Evolutionary conservation across 129 eudicot genomes (phyloP).

Genomic region (Scalesia atractyloides): DNA sequence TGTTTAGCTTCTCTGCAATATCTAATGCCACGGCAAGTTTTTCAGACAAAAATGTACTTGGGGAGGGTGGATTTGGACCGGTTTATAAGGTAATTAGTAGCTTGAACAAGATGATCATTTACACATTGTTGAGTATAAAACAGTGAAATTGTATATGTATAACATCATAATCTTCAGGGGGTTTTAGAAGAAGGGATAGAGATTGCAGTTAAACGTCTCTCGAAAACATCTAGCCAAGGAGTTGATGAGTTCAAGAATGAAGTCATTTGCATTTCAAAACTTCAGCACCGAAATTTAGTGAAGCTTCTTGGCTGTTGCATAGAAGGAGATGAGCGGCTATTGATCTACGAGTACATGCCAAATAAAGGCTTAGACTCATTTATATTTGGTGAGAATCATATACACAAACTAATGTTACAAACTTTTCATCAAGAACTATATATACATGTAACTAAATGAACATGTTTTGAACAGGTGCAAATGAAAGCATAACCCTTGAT

Average conservation of each 20-base stretch:
- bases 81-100: conserved; percentile 34
- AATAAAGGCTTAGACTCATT: conserved; percentile 25
- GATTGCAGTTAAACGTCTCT: conserved; percentile 20
- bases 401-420: background rate
- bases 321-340: conserved; percentile 13
- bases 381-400: conserved; percentile 27
- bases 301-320: conserved; percentile 26
- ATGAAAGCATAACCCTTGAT: conserved; percentile 12
- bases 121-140: background rate
- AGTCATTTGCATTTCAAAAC: conserved; percentile 23
- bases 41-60: conserved; percentile 18
- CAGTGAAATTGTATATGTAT: background rate
- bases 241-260: conserved; percentile 19
- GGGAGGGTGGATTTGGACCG: conserved; percentile 40
- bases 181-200: conserved; percentile 16
- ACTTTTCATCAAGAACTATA: background rate
- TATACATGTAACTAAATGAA: background rate
- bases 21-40: conserved; percentile 27
- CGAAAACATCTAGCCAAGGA: conserved; percentile 12
- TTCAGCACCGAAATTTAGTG: conserved; percentile 25
- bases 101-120: background rate
- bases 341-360: conserved; percentile 22
- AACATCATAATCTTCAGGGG: conserved; percentile 15
- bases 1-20: conserved; percentile 26
- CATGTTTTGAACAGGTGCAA: background rate